Base-by-base conservation (phyloP, 2,329 filamentous ascomycete species). In the Cercospora sojina region DNA sequence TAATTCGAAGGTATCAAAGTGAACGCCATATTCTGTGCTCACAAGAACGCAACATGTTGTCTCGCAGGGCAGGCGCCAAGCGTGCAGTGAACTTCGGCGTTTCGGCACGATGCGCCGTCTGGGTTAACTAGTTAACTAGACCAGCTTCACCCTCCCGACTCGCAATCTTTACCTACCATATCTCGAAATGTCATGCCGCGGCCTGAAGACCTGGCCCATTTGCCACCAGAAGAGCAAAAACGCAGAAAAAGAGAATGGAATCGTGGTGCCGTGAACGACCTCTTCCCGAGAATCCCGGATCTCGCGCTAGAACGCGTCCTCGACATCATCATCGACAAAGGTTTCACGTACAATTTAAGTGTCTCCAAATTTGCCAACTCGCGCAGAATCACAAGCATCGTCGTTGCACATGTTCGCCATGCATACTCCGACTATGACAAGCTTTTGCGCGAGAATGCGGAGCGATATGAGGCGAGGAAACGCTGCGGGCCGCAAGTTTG, bases 331-430 rank as follows among this genome's bases (percentile, higher is more conserved):
- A 75, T 76, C 67, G 64, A 67, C 53, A 75, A 75, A 63, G 59
- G 67, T 58, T 73, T 73, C 61, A 70, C 69, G 1, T 77, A 76
- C 64, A 71, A 76, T 53, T 66, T 75, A 20, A 74, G 73, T 16
- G 64, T 71, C 27, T 71, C 74, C 8, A 73, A 72, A 41, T 55
- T 67, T 59, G 70, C 68, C 65, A 77, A 76, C 59, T 65, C 71
- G 29, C 67, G 71, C 29, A 73, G 74, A 12, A 72, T 68, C 20
- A 76, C 70, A 5, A 71, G 68, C 51, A 72, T 77, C n/a, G 85
- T 87, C 38, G 83, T 87, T 27, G 87, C 87, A 18, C 86, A 88
- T 73, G 86, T 88, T 66, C 83, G 87, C 27, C 87, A 89, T 72
- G 75, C 81, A 7, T 86, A 87, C 70, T 88, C 85, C 61, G 79